Conservation (phyloP, 139 green algal genomes). For the Micractinium sp. region DNA sequence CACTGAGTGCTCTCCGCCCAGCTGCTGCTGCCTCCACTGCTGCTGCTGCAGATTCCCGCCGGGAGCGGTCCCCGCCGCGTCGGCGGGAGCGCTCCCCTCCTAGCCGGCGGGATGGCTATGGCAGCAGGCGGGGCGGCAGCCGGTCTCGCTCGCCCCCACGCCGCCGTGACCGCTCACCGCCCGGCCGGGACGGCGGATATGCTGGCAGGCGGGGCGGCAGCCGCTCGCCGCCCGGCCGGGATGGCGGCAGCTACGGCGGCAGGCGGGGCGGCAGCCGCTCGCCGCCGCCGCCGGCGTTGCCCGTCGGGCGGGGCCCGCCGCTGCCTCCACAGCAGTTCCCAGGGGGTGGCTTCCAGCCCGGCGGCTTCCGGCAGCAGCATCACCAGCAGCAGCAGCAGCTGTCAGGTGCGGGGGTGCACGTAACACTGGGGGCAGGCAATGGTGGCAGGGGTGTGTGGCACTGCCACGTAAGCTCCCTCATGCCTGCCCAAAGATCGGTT, state of each 20-base stretch:
- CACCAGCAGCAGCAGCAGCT: neutral
- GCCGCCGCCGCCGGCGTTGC: neutral
- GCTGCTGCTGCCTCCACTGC: neutral
- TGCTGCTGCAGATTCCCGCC: neutral
- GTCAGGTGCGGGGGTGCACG: neutral
- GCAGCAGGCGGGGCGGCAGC: slow-evolving; percentile 2
- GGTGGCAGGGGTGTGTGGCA: too few relatives aligned
- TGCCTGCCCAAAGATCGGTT: too few relatives aligned
- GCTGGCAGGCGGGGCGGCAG: neutral
- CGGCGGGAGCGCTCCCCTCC: slow-evolving; percentile 1
- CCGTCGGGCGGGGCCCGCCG: neutral
- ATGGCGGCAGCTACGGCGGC: neutral
- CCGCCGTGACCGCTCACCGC: too few relatives aligned
- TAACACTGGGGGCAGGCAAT: neutral
- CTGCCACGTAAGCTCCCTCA: too few relatives aligned
- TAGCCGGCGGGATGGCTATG: neutral
- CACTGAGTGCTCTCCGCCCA: neutral
- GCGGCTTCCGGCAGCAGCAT: neutral
- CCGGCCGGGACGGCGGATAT: too few relatives aligned
- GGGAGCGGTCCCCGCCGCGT: slow-evolving; percentile 2
- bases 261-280: slow-evolving; percentile 37
- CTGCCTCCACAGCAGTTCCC: neutral
- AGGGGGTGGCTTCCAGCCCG: neutral
- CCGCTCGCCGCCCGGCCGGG: neutral
- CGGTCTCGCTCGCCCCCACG: neutral